Evolutionary conservation across 2,329 filamentous ascomycete species (phyloP), one percentile per base, ranked within the genome.

Genomic region (Chalaropsis ovoidea): DNA sequence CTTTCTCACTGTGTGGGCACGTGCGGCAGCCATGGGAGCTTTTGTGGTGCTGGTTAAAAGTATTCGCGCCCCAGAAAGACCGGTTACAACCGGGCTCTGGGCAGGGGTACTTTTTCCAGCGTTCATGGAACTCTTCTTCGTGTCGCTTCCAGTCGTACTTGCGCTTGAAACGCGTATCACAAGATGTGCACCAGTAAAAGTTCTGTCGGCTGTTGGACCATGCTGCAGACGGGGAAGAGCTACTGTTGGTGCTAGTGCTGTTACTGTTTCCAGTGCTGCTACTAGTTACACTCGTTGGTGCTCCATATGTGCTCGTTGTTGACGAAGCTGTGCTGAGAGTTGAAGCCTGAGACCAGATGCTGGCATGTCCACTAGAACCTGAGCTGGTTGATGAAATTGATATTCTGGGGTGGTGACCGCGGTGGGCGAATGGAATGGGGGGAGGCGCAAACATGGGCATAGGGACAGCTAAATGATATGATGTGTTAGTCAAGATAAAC

Each of bases 61-160:
- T 84, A 72, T 86, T 86, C 69, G 84, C 82, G 10, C 84, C 83
- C 78, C 83, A 86, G 73, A 87, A 86, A 71, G 83, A 84, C 70
- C 85, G 82, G 73, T 86, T 86, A 74, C 85, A 87, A 69, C 77
- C 77, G 8, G 77, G 77, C 69, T 85, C 84, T 5, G 84, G 84
- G 70, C 84, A 87, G 13, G 84, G 83, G 72, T 86, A 87, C 71
- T 85, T 86, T 69, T 84, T 82, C 76, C 83, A 83, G 65, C 85
- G 82, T 76, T 87, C 84, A 73, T 87, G 84, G 71, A 86, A 86
- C 73, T 86, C 84, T 70, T 86, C 84, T 72, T 87, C 84, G 73
- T 88, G 85, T 41, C 83, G 80, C 73, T 86, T 86, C 85, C 82
- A 88, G 72, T 87, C 84, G 69, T 85, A 85, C 72, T 86, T 86